Percentiles rank a stretch among this genome's conserved stretches.
Evolutionary conservation across 2,329 filamentous ascomycete species (phyloP).

Genomic region (Neonectria punicea): DNA sequence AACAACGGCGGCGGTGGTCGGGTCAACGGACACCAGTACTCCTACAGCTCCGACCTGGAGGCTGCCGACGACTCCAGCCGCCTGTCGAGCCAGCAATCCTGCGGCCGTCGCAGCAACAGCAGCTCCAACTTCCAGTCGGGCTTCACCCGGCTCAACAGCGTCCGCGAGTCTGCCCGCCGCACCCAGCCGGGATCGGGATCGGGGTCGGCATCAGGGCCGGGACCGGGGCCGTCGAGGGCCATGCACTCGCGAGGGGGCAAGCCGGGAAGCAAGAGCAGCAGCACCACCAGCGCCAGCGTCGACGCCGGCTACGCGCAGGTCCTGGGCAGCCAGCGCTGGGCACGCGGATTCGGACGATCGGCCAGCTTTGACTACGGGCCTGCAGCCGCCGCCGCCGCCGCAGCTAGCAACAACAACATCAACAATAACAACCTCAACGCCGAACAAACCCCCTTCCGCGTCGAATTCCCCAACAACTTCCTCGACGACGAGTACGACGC

Average conservation of each 20-base stretch:
- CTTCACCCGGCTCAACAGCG: constrained; percentile 71
- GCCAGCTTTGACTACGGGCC: constrained; percentile 80
- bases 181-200: constrained; percentile 40
- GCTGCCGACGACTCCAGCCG: constrained; percentile 64
- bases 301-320: constrained; percentile 71
- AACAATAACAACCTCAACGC: constrained; percentile 1
- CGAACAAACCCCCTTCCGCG: constrained; percentile 54
- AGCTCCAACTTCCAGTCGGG: constrained; percentile 75
- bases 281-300: constrained; percentile 72
- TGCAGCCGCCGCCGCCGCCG: constrained; percentile 33
- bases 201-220: too few relatives aligned
- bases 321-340: constrained; percentile 68
- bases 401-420: constrained; percentile 28
- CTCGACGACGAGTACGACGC: constrained; percentile 74
- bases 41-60: constrained; percentile 72
- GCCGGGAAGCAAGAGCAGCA: constrained; percentile 79
- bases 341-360: constrained; percentile 66
- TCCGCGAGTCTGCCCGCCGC: constrained; percentile 57
- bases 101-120: constrained; percentile 81
- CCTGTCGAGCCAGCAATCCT: constrained; percentile 57
- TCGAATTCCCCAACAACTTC: constrained; percentile 61
- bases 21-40: constrained; percentile 53
- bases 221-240: constrained; percentile 52
- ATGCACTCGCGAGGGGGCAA: constrained; percentile 66
- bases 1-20: constrained; percentile 35